A percentile compares a stretch with the other conserved stretches of the same genome.
These are phyloP conservation scores for Paraleonurus japonicus DNA, from an alignment of 257 asterid genomes.

Conservation along the genomic window DNA sequence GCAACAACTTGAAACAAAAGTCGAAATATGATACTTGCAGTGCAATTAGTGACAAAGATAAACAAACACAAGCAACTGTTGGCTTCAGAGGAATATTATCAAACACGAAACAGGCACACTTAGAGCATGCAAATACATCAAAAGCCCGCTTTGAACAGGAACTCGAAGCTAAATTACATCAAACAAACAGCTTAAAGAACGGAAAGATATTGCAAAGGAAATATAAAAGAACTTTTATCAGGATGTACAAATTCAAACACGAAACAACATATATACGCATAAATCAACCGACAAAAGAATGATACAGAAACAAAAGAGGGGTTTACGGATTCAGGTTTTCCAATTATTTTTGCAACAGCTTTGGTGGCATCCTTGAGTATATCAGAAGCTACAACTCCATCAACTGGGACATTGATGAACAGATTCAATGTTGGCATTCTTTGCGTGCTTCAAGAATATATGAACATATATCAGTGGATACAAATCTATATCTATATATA, in stretches of 20 bases:
- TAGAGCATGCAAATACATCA: not conserved
- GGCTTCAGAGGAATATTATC: slow-evolving; percentile 23
- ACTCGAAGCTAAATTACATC: not conserved
- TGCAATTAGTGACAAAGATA: too few species aligned
- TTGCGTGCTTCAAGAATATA: not conserved
- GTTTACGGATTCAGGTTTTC: slow-evolving; percentile 88
- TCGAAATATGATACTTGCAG: too few species aligned
- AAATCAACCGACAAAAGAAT: not conserved
- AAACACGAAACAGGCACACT: slow-evolving; percentile 8
- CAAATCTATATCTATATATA: too few species aligned
- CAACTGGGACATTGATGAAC: slow-evolving; percentile 85
- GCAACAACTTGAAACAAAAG: too few species aligned
- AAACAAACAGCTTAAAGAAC: not conserved
- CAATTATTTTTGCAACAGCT: slow-evolving; percentile 88
- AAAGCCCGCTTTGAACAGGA: not conserved
- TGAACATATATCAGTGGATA: too few species aligned
- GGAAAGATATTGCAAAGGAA: not conserved
- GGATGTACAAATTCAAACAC: slow-evolving; percentile 22
- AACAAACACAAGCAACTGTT: not conserved
- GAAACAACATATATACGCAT: not conserved
- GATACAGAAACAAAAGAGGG: not conserved
- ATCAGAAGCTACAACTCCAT: slow-evolving; percentile 86
- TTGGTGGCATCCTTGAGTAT: slow-evolving; percentile 91
- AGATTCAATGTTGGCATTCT: slow-evolving; percentile 89
- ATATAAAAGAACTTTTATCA: not conserved